phyloP scores from a whole-genome alignment of 306 rosid genomes.

The barrel medic (Medicago truncatula) region DNA sequence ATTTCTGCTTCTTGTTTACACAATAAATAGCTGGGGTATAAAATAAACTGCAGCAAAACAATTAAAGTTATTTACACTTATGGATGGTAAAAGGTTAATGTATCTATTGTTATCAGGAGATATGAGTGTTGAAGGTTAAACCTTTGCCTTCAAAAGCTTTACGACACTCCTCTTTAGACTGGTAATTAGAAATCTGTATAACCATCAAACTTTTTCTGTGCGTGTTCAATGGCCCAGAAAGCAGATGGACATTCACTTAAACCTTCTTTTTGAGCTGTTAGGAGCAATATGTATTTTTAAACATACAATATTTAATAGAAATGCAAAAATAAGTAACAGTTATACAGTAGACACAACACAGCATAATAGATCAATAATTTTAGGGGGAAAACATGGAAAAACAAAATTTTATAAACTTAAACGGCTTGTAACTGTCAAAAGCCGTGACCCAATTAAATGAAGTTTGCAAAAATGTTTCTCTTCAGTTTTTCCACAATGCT shows the following conservation, averaged over 20 bases:
- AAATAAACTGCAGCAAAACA: constrained; percentile 40
- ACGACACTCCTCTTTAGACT: constrained; percentile 28
- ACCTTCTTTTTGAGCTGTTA: constrained; percentile 73
- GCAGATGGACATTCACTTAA: constrained; percentile 41
- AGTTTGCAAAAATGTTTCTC: constrained; percentile 25
- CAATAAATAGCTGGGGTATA: constrained; percentile 25
- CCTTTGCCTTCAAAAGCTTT: constrained; percentile 34
- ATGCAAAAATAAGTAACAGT: constrained; percentile 31
- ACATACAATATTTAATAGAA: constrained; percentile 32
- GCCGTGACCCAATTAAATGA: constrained; percentile 30
- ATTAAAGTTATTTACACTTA: constrained; percentile 41
- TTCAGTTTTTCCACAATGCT: constrained; percentile 28
- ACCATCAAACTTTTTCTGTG: constrained; percentile 38
- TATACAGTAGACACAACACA: constrained; percentile 8
- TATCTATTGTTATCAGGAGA: constrained; percentile 35
- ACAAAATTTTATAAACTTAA: constrained; percentile 21
- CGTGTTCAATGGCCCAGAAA: constrained; percentile 28
- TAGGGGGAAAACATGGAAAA: background rate
- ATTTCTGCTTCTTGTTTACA: constrained; percentile 38
- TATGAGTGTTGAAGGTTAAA: constrained; percentile 36
- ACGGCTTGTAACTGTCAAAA: constrained; percentile 34
- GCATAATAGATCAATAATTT: constrained; percentile 5
- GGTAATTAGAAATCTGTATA: constrained; percentile 41
- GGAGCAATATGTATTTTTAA: constrained; percentile 32
- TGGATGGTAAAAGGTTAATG: constrained; percentile 41